Evolutionary conservation across 352 stramenopile species (phyloP), one percentile per base, ranked within the genome.

Genomic region (Plasmopara viticola): DNA sequence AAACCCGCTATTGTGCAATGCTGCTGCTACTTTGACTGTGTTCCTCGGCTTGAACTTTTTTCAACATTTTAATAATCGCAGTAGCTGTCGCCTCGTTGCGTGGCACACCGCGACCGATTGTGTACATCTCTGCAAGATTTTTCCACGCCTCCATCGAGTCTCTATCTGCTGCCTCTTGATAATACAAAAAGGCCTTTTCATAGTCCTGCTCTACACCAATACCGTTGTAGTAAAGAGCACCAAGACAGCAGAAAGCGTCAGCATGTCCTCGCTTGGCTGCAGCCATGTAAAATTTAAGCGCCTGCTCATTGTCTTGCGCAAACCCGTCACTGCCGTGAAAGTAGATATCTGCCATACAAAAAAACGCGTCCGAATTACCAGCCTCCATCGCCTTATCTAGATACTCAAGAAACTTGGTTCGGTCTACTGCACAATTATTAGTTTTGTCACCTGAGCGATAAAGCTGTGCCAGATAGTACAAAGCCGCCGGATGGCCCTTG

Each of bases 101-200:
- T 13, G 81, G 79, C 25, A 94, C 82, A 30, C 84, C 84, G 31
- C 71, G 71, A 14, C 84, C 84, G 14, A 81, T 58, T 18, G 70
- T 80, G 57, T 94, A 91, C 84, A 94, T 94, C 47, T 92, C 84
- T 12, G 84, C 84, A 6, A 94, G 68, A 58, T 92, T 94, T 62
- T 94, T 91, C 84, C 84, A 94, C 6, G 84, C 81, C 53, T 87
- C 72, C 70, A 91, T 86, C 39, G 81, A 93, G 66, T 92, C 65
- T 33, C 68, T 72, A 39, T 94, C 83, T 14, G 84, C 86, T 4
- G 86, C 84, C 41, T 87, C 80, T 59, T 94, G 83, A 58, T 94
- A 95, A 58, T 89, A 91, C 53, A 87, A 49, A 48, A 95, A 93
- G 31, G 86, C 86, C 58, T 79, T 78, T 48, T 84, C 56, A 48